Evolutionary conservation across 1,139 yeast genomes (phyloP).

Genomic region (Debaryomycetaceae sp.): DNA sequence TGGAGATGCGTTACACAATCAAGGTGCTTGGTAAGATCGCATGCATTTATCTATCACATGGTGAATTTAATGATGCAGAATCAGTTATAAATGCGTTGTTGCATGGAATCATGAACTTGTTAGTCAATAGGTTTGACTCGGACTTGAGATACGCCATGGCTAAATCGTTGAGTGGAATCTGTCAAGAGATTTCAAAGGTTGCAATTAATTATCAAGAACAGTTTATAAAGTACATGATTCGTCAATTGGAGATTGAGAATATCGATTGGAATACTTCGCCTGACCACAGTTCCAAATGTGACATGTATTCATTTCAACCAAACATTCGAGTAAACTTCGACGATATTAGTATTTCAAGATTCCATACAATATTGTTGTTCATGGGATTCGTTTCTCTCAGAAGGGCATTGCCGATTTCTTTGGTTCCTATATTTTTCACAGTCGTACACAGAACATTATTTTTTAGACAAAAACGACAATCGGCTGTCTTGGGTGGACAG

Average conservation of each 20-base stretch:
- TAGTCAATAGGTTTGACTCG: slow-evolving; percentile 27
- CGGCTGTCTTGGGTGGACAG: slow-evolving; percentile 57
- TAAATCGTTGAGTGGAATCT: slow-evolving; percentile 27
- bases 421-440: slow-evolving; percentile 23
- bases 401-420: slow-evolving; percentile 22
- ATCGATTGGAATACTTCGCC: slow-evolving; percentile 4
- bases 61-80: slow-evolving; percentile 15
- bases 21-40: slow-evolving; percentile 34
- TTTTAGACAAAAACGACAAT: slow-evolving; percentile 50
- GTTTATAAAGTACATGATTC: slow-evolving; percentile 22
- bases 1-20: slow-evolving; percentile 26
- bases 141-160: slow-evolving; percentile 36
- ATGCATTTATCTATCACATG: slow-evolving; percentile 10
- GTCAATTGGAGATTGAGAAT: slow-evolving; percentile 18
- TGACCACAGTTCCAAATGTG: neutral
- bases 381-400: slow-evolving; percentile 33
- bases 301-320: slow-evolving; percentile 1
- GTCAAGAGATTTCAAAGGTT: slow-evolving; percentile 13
- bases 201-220: slow-evolving; percentile 38
- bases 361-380: slow-evolving; percentile 34
- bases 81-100: slow-evolving; percentile 27
- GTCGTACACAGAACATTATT: slow-evolving; percentile 45
- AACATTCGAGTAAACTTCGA: slow-evolving; percentile 17
- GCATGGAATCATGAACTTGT: slow-evolving; percentile 24
- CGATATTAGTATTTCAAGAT: slow-evolving; percentile 23